Evolutionary conservation across 2,329 filamentous ascomycete genomes (phyloP).

Genomic region (Chalaropsis ovoidea): DNA sequence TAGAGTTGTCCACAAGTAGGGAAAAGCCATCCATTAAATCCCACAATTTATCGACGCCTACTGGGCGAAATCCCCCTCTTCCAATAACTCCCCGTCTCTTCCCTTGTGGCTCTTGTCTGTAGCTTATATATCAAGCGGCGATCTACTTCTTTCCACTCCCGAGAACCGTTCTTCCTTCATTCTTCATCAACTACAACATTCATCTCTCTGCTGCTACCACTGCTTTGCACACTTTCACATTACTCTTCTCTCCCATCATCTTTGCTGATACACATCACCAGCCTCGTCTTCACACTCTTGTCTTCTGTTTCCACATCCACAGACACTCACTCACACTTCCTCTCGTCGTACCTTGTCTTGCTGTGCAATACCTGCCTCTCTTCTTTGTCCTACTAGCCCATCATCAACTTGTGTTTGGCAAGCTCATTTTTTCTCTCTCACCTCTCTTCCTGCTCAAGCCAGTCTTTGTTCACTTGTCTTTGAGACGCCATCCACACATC

Average conservation of each 20-base stretch:
- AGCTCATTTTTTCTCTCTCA: not conserved
- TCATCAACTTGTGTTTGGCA: not conserved
- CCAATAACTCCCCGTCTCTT: not conserved
- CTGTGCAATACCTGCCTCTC: slow-evolving; percentile 2
- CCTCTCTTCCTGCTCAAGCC: not conserved
- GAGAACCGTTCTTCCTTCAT: not conserved
- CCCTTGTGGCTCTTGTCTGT: not conserved
- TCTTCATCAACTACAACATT: not conserved
- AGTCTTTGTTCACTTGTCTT: not conserved
- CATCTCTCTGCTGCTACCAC: not conserved
- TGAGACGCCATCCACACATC: not conserved
- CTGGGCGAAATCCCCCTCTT: not conserved
- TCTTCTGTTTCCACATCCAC: not conserved
- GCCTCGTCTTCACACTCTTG: not conserved
- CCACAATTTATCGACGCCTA: not conserved
- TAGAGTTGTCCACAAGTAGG: not conserved
- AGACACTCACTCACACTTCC: not conserved
- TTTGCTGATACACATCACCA: not conserved
- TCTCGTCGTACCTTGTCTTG: slow-evolving; percentile 9
- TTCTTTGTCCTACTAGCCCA: not conserved
- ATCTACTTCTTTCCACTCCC: slow-evolving; percentile 6
- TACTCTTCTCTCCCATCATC: not conserved
- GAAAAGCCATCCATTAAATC: not conserved
- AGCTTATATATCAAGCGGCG: slow-evolving; percentile 10
- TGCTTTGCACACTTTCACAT: not conserved